Evolutionary conservation across 139 green algal species (phyloP), one percentile per base, ranked within the genome.

Genomic region (Coccomyxa sp.): DNA sequence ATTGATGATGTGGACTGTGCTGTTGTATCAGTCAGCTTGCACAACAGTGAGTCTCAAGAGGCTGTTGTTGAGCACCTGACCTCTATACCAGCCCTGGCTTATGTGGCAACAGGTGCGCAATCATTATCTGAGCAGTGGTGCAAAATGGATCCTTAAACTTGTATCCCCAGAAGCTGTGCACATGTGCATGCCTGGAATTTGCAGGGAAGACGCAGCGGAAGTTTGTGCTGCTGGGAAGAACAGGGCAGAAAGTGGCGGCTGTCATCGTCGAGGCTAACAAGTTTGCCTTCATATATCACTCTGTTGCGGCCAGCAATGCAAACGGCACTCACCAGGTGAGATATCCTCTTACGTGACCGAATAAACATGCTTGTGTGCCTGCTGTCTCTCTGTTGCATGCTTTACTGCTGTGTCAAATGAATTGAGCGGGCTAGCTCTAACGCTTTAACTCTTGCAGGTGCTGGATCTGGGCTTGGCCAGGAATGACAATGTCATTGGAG

Each of bases 1-100:
- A 88, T 86, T 11, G 89, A 94, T 71, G 91, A 94, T 67, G 91
- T 94, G 28, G 91, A 94, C 80, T 93, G 89, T 58, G 91, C 91
- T 1, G 82, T 93, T 23, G 81, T 93, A 78, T 31, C 60, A 7
- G 68, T 90, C 57, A 80, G 81, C 14, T 79, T 67, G 66, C 30
- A 51, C 67, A 45, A 77, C 45, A 32, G 68, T 71, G 18, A 21
- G 11, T 60, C 27, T 10, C 13, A 31, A 0, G n/a, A 67, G 38
- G 86, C 83, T 25, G 30, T 28, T 1, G 25, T 85, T 10, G 23
- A 79, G 27, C 92, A 95, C 81, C 38, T 82, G 10, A 51, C 71
- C 0, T 88, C 81, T 31, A 82, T 95, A 13, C 92, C 92, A 45
- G 92, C 92, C 0, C 85, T 95, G 67, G 88, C 91, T 0, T 95